These are phyloP conservation scores for Rhododendron ferrugineum DNA, from an alignment of 148 eudicot species.

Conservation along the genomic window DNA sequence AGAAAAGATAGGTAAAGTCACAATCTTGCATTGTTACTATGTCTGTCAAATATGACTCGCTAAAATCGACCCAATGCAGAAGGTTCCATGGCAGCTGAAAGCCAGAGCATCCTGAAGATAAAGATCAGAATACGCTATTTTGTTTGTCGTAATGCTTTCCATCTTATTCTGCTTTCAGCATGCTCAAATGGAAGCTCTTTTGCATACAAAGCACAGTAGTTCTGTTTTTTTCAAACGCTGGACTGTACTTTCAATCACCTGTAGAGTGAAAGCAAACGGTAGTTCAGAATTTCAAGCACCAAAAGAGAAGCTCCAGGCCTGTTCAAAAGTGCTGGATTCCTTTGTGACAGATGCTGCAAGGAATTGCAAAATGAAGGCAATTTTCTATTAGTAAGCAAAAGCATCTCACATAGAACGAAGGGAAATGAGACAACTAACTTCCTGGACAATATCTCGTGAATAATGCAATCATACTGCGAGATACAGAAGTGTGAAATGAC, in stretches of 20 bases:
- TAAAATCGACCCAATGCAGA: not conserved
- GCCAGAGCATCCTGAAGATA: not conserved
- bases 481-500: not conserved
- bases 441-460: not conserved
- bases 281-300: conserved; percentile 93
- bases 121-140: not conserved
- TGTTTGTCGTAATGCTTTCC: no score
- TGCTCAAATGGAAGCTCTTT: not conserved
- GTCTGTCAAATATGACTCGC: not conserved
- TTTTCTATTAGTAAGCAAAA: not conserved
- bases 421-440: not conserved
- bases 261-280: conserved; percentile 90
- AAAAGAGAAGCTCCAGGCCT: conserved; percentile 82
- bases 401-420: not conserved
- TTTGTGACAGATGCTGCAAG: conserved; percentile 78
- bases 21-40: not conserved
- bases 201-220: not conserved
- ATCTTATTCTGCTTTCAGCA: not conserved
- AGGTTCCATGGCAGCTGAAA: not conserved
- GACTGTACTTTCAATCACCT: conserved; percentile 45
- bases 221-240: not conserved
- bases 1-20: conserved; percentile 13
- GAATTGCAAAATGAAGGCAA: not conserved
- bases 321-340: conserved; percentile 68
- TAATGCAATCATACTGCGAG: not conserved